phyloP scores from a whole-genome alignment of 2,329 filamentous ascomycete species.

The Sarocladium oryzae region DNA sequence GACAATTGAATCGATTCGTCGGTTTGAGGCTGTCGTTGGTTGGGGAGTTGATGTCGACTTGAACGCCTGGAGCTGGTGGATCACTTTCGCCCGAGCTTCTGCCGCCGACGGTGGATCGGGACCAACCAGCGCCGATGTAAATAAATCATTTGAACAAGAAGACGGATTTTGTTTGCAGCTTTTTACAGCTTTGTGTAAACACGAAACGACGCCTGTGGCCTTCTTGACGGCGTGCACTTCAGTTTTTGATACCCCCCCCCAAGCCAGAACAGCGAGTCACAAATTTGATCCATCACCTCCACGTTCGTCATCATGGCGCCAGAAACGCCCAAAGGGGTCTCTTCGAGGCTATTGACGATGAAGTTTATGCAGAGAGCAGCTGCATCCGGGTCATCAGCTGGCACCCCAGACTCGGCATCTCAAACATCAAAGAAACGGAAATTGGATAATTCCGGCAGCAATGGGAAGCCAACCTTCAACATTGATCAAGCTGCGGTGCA shows the following conservation, averaged over 20 bases:
- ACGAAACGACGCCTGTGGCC: too few species aligned
- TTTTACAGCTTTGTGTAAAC: not conserved
- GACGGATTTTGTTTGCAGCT: not conserved
- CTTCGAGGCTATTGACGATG: slow-evolving; percentile 84
- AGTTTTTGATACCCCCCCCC: not conserved
- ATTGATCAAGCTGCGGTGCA: slow-evolving; percentile 55
- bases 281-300: not conserved
- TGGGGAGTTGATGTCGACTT: slow-evolving; percentile 1
- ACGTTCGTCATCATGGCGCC: slow-evolving; percentile 32
- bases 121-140: slow-evolving; percentile 9
- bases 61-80: not conserved
- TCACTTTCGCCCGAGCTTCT: slow-evolving; percentile 5
- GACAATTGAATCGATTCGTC: slow-evolving; percentile 3
- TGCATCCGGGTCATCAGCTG: slow-evolving; percentile 44
- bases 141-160: not conserved
- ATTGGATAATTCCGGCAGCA: slow-evolving; percentile 28
- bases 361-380: slow-evolving; percentile 95
- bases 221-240: too few species aligned
- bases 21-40: not conserved
- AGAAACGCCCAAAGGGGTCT: slow-evolving; percentile 62
- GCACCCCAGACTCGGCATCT: slow-evolving; percentile 41
- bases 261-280: not conserved
- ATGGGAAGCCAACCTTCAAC: slow-evolving; percentile 28
- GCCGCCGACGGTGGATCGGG: slow-evolving; percentile 3
- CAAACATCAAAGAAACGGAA: slow-evolving; percentile 60